phyloP scores from a whole-genome alignment of 2,329 filamentous ascomycete genomes.

The Alternaria arborescens region DNA sequence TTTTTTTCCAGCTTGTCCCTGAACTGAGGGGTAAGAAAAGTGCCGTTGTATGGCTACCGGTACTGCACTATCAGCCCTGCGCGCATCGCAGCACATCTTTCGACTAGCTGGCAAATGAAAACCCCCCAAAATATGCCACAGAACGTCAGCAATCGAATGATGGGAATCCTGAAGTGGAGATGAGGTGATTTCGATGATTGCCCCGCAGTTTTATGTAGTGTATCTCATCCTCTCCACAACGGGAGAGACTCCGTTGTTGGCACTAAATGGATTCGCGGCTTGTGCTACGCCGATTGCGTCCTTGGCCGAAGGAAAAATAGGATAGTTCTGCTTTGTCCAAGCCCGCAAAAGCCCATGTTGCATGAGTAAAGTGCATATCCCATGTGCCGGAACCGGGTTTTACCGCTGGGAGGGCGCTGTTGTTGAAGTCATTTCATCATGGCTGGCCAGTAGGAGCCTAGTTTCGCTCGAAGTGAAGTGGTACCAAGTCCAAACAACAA shows the following conservation, averaged over 20 bases:
- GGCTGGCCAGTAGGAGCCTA: constrained; percentile 37
- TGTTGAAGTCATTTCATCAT: constrained; percentile 48
- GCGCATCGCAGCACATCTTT: not conserved
- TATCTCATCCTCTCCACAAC: constrained; percentile 19
- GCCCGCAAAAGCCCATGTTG: constrained; percentile 37
- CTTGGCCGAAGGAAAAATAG: constrained; percentile 26
- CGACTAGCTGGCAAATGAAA: constrained; percentile 11
- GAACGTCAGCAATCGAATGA: constrained; percentile 9
- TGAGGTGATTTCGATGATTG: constrained; percentile 27
- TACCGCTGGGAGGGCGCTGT: constrained; percentile 20
- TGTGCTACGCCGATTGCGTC: constrained; percentile 31
- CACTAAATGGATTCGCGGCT: constrained; percentile 24
- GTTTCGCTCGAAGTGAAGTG: constrained; percentile 26
- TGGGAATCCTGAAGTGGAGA: constrained; percentile 20
- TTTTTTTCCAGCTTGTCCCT: constrained; percentile 11
- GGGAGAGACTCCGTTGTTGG: constrained; percentile 25
- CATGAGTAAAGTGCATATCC: constrained; percentile 25
- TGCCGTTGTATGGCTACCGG: constrained; percentile 8
- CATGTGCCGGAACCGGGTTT: constrained; percentile 33
- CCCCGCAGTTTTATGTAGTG: constrained; percentile 26
- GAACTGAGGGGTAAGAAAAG: constrained; percentile 1
- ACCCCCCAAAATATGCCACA: constrained; percentile 6
- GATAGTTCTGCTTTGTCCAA: constrained; percentile 28
- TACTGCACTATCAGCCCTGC: constrained; percentile 7
- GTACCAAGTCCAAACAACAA: constrained; percentile 35